These are phyloP conservation scores for Xerocomus nothofagi DNA, from an alignment of 1,284 basidiomycete genomes.

Conservation along the genomic window DNA sequence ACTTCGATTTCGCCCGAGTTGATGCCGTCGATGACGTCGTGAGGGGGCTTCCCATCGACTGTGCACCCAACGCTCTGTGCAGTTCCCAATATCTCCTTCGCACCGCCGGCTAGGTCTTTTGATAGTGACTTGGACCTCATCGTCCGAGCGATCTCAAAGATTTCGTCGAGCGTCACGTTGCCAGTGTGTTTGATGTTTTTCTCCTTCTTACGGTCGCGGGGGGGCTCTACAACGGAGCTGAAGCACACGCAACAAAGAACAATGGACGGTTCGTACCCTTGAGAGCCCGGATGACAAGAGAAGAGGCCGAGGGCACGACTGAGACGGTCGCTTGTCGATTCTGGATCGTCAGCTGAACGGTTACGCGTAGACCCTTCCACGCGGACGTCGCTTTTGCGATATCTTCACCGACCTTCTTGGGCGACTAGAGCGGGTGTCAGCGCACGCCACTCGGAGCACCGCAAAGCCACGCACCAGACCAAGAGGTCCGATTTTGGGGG, in stretches of 20 bases:
- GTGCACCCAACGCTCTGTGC: conserved; percentile 97
- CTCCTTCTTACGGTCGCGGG: conserved; percentile 99
- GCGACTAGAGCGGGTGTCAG: conserved; percentile 65
- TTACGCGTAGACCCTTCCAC: conserved; percentile 99
- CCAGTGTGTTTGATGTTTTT: conserved; percentile 99
- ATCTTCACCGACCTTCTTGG: conserved; percentile 99
- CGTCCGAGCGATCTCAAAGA: conserved; percentile 93
- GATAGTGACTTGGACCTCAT: conserved; percentile 97
- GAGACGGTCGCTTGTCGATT: conserved; percentile 98
- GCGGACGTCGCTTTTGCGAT: conserved; percentile 98
- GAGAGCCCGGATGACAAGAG: conserved; percentile 97
- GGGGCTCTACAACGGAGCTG: conserved; percentile 70
- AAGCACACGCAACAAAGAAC: neutral
- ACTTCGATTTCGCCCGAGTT: conserved; percentile 94
- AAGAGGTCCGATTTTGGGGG: conserved; percentile 99
- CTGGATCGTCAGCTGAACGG: conserved; percentile 99
- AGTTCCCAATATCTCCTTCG: conserved; percentile 94
- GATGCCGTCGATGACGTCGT: conserved; percentile 96
- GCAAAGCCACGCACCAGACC: conserved; percentile 80
- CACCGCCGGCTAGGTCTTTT: conserved; percentile 86
- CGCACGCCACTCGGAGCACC: neutral
- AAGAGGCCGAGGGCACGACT: conserved; percentile 97
- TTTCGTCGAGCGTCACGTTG: conserved; percentile 94
- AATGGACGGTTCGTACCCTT: conserved; percentile 64
- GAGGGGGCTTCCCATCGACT: conserved; percentile 90